Percentiles rank a stretch among this genome's conserved stretches.
Evolutionary conservation across 202 grass and related monocot species (phyloP).

Genomic region (Carex sylvatica): DNA sequence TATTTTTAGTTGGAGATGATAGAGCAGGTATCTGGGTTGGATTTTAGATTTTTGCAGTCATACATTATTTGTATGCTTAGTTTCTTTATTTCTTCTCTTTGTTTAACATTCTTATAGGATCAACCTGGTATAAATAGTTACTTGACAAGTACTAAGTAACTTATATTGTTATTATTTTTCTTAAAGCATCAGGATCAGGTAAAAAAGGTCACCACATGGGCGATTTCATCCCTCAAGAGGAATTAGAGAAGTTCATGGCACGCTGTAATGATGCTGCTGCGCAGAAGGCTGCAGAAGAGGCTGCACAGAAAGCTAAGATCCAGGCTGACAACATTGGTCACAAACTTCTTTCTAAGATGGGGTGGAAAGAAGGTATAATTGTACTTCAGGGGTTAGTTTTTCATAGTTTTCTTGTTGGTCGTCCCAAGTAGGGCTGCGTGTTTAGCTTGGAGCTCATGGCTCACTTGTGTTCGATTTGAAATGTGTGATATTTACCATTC

Average conservation of each 20-base stretch:
- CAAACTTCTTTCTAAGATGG: constrained; percentile 98
- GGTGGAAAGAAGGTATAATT: constrained; percentile 87
- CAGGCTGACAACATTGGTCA: constrained; percentile 98
- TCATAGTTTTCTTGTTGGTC: neutral
- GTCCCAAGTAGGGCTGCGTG: neutral
- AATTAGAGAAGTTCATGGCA: constrained; percentile 85
- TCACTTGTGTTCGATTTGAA: neutral
- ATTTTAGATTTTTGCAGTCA: neutral
- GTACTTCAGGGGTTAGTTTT: neutral
- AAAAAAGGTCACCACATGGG: constrained; percentile 99
- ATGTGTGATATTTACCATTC: too few relatives aligned
- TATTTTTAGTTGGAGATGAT: neutral
- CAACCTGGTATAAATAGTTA: neutral
- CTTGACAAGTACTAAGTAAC: neutral
- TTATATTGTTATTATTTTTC: constrained; percentile 2
- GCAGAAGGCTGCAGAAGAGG: constrained; percentile 71
- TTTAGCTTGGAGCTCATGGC: neutral
- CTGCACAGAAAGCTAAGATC: constrained; percentile 87
- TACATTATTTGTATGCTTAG: neutral
- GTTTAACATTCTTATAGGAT: neutral
- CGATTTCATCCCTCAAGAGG: constrained; percentile 89
- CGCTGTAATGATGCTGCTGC: constrained; percentile 73
- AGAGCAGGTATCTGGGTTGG: neutral
- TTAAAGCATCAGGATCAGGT: constrained; percentile 16
- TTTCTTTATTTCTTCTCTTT: neutral